Percentiles rank a stretch among this genome's conserved stretches.
These are phyloP conservation scores for Hymenoscyphus fructigenus DNA, from an alignment of 2,329 filamentous ascomycete species.

Conservation along the genomic window DNA sequence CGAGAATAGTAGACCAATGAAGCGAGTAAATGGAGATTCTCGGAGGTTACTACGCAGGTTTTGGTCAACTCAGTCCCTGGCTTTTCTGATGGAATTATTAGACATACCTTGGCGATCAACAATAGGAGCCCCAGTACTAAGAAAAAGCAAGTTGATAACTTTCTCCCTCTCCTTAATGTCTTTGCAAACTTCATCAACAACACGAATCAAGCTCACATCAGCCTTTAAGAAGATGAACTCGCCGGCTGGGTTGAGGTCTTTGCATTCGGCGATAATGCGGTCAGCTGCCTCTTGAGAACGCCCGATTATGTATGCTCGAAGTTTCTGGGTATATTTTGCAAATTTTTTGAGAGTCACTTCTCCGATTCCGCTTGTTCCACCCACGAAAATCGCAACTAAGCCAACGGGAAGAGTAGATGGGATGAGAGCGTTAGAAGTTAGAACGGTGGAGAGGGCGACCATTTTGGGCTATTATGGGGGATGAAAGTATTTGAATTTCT, in stretches of 20 bases:
- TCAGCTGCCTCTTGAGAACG: slow-evolving; percentile 40
- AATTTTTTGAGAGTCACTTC: slow-evolving; percentile 47
- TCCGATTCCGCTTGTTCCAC: slow-evolving; percentile 54
- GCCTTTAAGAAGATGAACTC: slow-evolving; percentile 47
- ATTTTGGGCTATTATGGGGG: slow-evolving; percentile 19
- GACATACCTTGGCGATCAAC: slow-evolving; percentile 29
- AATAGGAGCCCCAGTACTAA: slow-evolving; percentile 41
- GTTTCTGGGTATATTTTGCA: slow-evolving; percentile 39
- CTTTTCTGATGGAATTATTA: not conserved
- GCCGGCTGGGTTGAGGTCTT: slow-evolving; percentile 43
- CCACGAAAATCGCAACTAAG: slow-evolving; percentile 50
- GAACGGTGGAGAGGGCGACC: slow-evolving; percentile 34
- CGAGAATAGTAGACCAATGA: slow-evolving; percentile 56
- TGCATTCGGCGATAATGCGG: slow-evolving; percentile 43
- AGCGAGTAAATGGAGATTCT: slow-evolving; percentile 52
- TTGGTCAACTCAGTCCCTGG: not conserved
- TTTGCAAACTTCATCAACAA: slow-evolving; percentile 48
- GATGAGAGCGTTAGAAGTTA: slow-evolving; percentile 40
- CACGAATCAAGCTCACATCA: slow-evolving; percentile 49
- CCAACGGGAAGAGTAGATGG: slow-evolving; percentile 33
- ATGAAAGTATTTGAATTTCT: not conserved
- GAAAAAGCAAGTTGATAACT: slow-evolving; percentile 46
- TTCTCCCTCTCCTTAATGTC: slow-evolving; percentile 45
- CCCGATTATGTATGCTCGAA: slow-evolving; percentile 52
- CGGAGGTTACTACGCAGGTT: slow-evolving; percentile 46